Percentiles rank a stretch among this genome's conserved stretches.
These are phyloP conservation scores for Cadophora gregata DNA, from an alignment of 2,329 filamentous ascomycete genomes.

Conservation along the genomic window DNA sequence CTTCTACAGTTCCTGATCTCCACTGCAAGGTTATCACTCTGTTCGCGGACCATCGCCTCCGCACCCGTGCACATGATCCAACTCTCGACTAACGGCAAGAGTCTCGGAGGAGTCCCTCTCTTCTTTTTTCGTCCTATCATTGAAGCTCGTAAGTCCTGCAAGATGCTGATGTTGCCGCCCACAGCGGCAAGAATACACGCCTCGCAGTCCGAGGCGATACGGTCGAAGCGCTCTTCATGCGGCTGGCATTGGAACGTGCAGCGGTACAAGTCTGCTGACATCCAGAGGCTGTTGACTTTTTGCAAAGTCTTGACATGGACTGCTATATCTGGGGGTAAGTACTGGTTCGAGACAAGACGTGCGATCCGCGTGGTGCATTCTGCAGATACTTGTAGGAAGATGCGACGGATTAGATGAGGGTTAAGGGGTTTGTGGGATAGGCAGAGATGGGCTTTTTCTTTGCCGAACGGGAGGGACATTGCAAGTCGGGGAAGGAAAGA, in stretches of 20 bases:
- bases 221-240: slow-evolving; percentile 40
- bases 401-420: slow-evolving; percentile 50
- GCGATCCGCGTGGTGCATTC: slow-evolving; percentile 49
- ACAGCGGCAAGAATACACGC: slow-evolving; percentile 59
- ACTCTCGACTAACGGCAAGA: slow-evolving; percentile 34
- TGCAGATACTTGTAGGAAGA: slow-evolving; percentile 50
- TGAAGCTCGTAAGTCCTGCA: slow-evolving; percentile 54
- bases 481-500: slow-evolving; percentile 27
- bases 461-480: slow-evolving; percentile 15
- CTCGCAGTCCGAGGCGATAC: slow-evolving; percentile 52
- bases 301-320: slow-evolving; percentile 32
- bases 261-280: slow-evolving; percentile 47
- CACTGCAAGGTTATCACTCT: slow-evolving; percentile 26
- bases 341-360: slow-evolving; percentile 34
- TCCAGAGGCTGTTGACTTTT: slow-evolving; percentile 43
- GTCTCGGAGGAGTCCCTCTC: slow-evolving; percentile 16
- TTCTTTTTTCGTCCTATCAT: slow-evolving; percentile 48
- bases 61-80: slow-evolving; percentile 33
- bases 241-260: slow-evolving; percentile 44
- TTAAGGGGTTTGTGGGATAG: slow-evolving; percentile 49
- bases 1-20: slow-evolving; percentile 28
- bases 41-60: slow-evolving; percentile 3
- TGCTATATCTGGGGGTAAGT: slow-evolving; percentile 26
- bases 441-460: slow-evolving; percentile 48
- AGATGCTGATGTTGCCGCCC: slow-evolving; percentile 49